A percentile compares a stretch with the other conserved stretches of the same genome.
Evolutionary conservation across 2,329 filamentous ascomycete genomes (phyloP).

Genomic region (Xylaria sp.): DNA sequence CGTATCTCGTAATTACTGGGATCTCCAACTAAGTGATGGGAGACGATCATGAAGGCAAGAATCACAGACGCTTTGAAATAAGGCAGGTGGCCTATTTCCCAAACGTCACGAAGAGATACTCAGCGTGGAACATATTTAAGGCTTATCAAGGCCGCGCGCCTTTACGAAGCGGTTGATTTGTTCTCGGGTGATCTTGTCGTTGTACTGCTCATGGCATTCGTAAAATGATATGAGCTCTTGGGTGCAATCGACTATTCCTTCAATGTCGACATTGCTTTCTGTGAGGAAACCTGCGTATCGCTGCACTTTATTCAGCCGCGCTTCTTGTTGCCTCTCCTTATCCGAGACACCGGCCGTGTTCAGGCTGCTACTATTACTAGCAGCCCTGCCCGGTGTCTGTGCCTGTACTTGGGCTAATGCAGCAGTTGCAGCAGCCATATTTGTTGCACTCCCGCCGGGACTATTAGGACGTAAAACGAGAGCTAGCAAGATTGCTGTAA

Average conservation of each 20-base stretch:
- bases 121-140: slow-evolving; percentile 30
- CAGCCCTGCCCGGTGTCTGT: slow-evolving; percentile 47
- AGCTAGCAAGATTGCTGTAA: slow-evolving; percentile 84
- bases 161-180: slow-evolving; percentile 70
- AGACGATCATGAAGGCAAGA: neutral
- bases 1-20: no score
- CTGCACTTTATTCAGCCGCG: slow-evolving; percentile 72
- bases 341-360: slow-evolving; percentile 44
- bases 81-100: neutral
- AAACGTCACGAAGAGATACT: neutral
- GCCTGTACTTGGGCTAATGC: slow-evolving; percentile 61
- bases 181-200: slow-evolving; percentile 68
- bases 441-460: slow-evolving; percentile 51
- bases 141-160: slow-evolving; percentile 65
- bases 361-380: slow-evolving; percentile 41
- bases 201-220: slow-evolving; percentile 72
- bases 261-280: slow-evolving; percentile 86
- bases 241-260: slow-evolving; percentile 86
- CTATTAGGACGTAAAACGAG: slow-evolving; percentile 78
- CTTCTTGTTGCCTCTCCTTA: slow-evolving; percentile 64
- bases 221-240: slow-evolving; percentile 94
- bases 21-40: neutral
- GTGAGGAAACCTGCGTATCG: slow-evolving; percentile 81
- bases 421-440: slow-evolving; percentile 62
- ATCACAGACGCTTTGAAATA: neutral